Evolutionary conservation across 177 flowering plant genomes (phyloP).

Genomic region (Vitis hybrid): DNA sequence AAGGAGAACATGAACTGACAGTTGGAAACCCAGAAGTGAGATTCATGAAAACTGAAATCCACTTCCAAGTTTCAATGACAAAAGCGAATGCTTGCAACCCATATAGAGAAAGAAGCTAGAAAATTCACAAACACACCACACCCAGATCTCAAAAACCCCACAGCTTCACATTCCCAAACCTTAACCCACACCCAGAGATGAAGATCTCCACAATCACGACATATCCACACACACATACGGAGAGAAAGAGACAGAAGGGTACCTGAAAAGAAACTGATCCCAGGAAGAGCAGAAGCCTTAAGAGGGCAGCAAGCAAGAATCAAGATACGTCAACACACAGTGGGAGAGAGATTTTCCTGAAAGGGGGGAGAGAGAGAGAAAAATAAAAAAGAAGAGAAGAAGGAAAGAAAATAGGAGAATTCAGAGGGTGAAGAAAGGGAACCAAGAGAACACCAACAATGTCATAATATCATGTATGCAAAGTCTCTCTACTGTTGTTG

Average conservation of each 20-base stretch:
- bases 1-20: not conserved
- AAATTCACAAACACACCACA: not conserved
- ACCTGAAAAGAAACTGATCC: too few relatives aligned
- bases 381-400: not conserved
- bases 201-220: too few relatives aligned
- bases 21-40: too few relatives aligned
- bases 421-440: not conserved
- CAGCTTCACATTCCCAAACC: not conserved
- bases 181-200: too few relatives aligned
- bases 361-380: not conserved
- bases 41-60: too few relatives aligned
- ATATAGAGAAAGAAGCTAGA: not conserved
- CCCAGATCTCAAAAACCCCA: slow-evolving; percentile 9
- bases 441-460: not conserved
- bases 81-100: too few relatives aligned
- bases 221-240: too few relatives aligned
- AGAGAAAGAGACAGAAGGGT: too few relatives aligned
- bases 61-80: too few relatives aligned
- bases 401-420: not conserved
- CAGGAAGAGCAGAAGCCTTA: too few relatives aligned
- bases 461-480: not conserved
- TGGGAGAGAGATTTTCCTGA: slow-evolving; percentile 4
- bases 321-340: not conserved
- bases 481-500: not conserved
- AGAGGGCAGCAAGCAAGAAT: too few relatives aligned